Evolutionary conservation across 78 protist genomes (phyloP).

Genomic region (Pelomyxa schiedti): DNA sequence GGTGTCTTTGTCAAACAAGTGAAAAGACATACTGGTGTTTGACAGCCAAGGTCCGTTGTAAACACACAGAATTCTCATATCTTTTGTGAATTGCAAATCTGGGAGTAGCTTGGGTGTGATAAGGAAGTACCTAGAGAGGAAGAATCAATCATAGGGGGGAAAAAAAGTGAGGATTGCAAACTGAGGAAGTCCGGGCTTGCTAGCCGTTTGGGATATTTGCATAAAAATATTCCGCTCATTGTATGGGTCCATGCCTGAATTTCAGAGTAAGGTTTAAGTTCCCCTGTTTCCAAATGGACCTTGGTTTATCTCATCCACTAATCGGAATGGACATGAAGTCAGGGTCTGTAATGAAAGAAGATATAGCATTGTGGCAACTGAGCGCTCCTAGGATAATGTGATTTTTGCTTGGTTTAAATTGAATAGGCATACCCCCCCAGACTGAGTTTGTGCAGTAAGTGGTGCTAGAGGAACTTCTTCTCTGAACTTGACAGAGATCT

Average conservation of each 20-base stretch:
- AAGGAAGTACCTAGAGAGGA: conserved; percentile 28
- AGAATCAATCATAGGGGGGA: neutral
- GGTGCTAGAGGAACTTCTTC: neutral
- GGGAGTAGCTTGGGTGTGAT: conserved; percentile 73
- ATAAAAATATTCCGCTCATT: conserved; percentile 49
- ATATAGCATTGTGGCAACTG: conserved; percentile 64
- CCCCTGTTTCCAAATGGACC: too few relatives aligned
- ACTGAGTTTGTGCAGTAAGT: conserved; percentile 15
- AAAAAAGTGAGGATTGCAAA: neutral
- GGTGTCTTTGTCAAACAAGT: too few relatives aligned
- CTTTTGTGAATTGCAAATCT: conserved; percentile 9
- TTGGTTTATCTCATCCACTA: conserved; percentile 82
- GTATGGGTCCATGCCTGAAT: conserved; percentile 51
- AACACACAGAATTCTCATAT: conserved; percentile 16
- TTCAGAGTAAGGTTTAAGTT: too few relatives aligned
- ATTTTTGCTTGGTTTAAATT: neutral
- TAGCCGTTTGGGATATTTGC: conserved; percentile 1
- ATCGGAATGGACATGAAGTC: conserved; percentile 51
- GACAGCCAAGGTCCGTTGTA: conserved; percentile 50
- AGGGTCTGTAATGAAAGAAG: conserved; percentile 48
- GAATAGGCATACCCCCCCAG: too few relatives aligned
- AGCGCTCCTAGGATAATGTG: too few relatives aligned
- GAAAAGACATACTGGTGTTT: too few relatives aligned
- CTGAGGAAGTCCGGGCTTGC: neutral
- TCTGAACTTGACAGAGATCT: conserved; percentile 34